Conservation (phyloP, 2,329 filamentous ascomycete species). For the Ophiostoma pallidulum region DNA sequence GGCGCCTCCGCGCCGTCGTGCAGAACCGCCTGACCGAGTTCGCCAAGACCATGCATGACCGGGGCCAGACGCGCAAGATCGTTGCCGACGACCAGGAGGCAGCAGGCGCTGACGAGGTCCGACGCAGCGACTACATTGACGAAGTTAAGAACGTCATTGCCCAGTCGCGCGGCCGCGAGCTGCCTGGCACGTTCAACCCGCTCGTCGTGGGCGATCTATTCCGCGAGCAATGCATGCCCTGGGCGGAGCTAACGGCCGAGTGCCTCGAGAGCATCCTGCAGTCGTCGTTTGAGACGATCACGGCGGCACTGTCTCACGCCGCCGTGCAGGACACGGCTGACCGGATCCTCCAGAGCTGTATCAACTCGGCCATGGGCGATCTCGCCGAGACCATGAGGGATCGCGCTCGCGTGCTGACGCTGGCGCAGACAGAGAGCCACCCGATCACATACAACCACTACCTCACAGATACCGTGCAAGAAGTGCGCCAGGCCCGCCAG, state of each 20-base stretch:
- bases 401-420: constrained; percentile 23
- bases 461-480: constrained; percentile 27
- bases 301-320: constrained; percentile 18
- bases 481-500: constrained; percentile 16
- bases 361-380: constrained; percentile 18
- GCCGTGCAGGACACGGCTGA: constrained; percentile 18
- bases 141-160: constrained; percentile 22
- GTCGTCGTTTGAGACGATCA: constrained; percentile 14
- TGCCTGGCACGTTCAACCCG: constrained; percentile 28
- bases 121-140: constrained; percentile 15
- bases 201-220: constrained; percentile 27
- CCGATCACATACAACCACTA: constrained; percentile 33
- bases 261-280: constrained; percentile 17
- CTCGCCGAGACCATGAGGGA: constrained; percentile 15
- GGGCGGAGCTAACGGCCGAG: constrained; percentile 18
- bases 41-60: constrained; percentile 29
- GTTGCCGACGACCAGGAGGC: constrained; percentile 12
- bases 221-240: constrained; percentile 24
- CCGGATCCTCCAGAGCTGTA: constrained; percentile 11
- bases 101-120: constrained; percentile 3
- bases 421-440: constrained; percentile 22
- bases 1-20: constrained; percentile 43
- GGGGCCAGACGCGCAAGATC: constrained; percentile 33
- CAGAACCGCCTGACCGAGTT: constrained; percentile 42
- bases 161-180: constrained; percentile 25